Conservation (phyloP, 164 flowering plant species). For the Liquidambar formosana region DNA sequence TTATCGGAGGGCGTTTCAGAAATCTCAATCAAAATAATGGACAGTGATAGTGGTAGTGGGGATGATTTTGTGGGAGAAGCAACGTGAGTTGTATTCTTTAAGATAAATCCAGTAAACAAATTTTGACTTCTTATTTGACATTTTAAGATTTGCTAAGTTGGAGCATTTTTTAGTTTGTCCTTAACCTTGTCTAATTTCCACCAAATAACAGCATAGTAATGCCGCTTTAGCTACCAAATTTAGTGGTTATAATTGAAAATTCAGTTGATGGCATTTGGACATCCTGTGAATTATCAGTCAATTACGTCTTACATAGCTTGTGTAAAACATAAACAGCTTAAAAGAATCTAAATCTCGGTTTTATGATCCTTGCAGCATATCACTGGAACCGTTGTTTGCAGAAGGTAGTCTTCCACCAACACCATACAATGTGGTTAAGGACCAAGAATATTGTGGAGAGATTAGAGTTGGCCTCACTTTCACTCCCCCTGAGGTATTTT, state of each 20-base stretch:
- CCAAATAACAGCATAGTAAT: too few species aligned
- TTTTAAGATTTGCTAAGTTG: neutral
- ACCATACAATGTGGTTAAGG: conserved; percentile 72
- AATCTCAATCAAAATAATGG: conserved; percentile 60
- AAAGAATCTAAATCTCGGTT: neutral
- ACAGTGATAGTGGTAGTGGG: conserved; percentile 48
- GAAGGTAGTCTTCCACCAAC: conserved; percentile 60
- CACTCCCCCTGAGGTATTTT: conserved; percentile 47
- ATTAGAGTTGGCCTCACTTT: conserved; percentile 67
- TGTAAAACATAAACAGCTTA: neutral
- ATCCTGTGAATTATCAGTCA: neutral
- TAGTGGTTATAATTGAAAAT: too few species aligned
- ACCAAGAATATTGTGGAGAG: conserved; percentile 66
- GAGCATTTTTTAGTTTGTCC: neutral
- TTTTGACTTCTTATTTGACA: neutral
- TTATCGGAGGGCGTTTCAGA: conserved; percentile 51
- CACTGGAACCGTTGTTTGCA: conserved; percentile 52
- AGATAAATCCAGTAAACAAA: neutral
- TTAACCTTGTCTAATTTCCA: neutral
- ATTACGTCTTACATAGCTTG: neutral
- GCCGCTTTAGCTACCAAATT: too few species aligned
- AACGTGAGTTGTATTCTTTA: conserved; percentile 41
- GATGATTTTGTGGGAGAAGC: conserved; percentile 87
- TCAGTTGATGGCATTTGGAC: neutral
- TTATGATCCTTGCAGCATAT: conserved; percentile 42